These are phyloP conservation scores for Xylaria sp. DNA, from an alignment of 2,329 filamentous ascomycete genomes.

Conservation along the genomic window DNA sequence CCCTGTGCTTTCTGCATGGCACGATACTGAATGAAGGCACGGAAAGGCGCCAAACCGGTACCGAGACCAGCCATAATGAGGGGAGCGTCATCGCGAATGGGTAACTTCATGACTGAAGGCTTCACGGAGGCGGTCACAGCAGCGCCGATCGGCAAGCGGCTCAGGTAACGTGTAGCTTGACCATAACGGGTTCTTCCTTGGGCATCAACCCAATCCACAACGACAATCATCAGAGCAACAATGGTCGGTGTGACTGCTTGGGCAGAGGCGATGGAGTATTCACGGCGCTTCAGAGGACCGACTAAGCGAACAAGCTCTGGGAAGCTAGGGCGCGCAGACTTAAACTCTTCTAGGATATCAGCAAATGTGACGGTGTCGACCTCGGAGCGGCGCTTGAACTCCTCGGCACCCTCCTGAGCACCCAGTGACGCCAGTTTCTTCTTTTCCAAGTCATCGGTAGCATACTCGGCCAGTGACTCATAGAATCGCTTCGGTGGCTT, in stretches of 20 bases:
- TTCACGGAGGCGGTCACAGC: constrained; percentile 93
- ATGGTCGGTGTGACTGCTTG: constrained; percentile 91
- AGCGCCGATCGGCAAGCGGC: constrained; percentile 77
- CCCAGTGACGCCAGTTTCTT: constrained; percentile 81
- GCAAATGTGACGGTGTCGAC: constrained; percentile 92
- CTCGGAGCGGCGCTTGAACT: constrained; percentile 92
- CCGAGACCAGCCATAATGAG: constrained; percentile 99
- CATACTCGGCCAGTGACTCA: constrained; percentile 88
- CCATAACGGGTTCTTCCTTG: constrained; percentile 89
- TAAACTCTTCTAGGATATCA: constrained; percentile 89
- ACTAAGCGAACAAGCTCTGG: constrained; percentile 90
- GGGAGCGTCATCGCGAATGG: constrained; percentile 83
- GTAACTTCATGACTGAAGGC: constrained; percentile 99
- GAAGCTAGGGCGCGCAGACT: constrained; percentile 88
- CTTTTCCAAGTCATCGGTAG: constrained; percentile 84
- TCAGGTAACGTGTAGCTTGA: constrained; percentile 92
- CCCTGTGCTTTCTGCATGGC: constrained; percentile 98
- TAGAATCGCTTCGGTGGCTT: constrained; percentile 98
- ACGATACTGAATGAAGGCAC: constrained; percentile 97
- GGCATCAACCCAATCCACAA: constrained; percentile 93
- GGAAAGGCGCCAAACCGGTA: constrained; percentile 98
- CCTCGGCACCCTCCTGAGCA: constrained; percentile 80
- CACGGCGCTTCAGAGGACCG: constrained; percentile 90
- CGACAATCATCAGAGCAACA: constrained; percentile 97
- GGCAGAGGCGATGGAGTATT: constrained; percentile 98